These are phyloP conservation scores for Umbilicus rupestris DNA, from an alignment of 164 flowering plant genomes.

Conservation along the genomic window DNA sequence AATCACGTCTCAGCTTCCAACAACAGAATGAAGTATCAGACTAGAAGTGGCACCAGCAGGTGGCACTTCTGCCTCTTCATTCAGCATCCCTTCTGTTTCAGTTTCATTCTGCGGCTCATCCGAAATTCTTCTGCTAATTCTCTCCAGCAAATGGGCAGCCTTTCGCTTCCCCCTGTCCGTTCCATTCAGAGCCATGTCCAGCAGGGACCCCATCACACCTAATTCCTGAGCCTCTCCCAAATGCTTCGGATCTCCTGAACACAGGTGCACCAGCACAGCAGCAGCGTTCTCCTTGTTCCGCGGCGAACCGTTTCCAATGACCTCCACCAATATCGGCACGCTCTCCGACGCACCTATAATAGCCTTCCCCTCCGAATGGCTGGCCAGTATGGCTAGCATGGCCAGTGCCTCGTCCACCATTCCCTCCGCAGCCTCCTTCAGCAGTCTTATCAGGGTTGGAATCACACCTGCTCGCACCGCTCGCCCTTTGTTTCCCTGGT, in stretches of 20 bases:
- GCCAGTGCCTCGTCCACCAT: slow-evolving; percentile 7
- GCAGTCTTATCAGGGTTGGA: slow-evolving; percentile 1
- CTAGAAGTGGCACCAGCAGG: background rate
- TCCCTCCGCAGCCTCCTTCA: background rate
- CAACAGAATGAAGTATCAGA: background rate
- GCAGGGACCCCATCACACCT: slow-evolving; percentile 5
- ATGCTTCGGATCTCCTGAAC: background rate
- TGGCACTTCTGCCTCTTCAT: background rate
- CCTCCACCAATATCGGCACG: background rate
- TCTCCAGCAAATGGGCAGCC: slow-evolving; percentile 1
- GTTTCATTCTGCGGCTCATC: background rate
- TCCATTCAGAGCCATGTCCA: slow-evolving; percentile 4
- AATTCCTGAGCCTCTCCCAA: slow-evolving; percentile 1
- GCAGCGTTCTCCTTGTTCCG: slow-evolving; percentile 6
- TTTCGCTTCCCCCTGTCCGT: slow-evolving; percentile 4
- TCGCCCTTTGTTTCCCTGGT: slow-evolving; percentile 64
- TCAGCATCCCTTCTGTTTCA: background rate
- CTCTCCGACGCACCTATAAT: background rate
- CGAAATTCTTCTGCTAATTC: background rate
- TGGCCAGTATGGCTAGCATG: background rate
- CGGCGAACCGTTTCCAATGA: slow-evolving; percentile 1
- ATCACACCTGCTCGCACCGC: slow-evolving; percentile 61
- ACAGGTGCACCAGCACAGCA: background rate
- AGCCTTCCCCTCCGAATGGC: background rate
- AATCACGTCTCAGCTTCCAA: background rate